Percentiles rank a stretch among this genome's conserved stretches.
phyloP scores from a whole-genome alignment of 805 yeast genomes.

The Yueomyces sp. region DNA sequence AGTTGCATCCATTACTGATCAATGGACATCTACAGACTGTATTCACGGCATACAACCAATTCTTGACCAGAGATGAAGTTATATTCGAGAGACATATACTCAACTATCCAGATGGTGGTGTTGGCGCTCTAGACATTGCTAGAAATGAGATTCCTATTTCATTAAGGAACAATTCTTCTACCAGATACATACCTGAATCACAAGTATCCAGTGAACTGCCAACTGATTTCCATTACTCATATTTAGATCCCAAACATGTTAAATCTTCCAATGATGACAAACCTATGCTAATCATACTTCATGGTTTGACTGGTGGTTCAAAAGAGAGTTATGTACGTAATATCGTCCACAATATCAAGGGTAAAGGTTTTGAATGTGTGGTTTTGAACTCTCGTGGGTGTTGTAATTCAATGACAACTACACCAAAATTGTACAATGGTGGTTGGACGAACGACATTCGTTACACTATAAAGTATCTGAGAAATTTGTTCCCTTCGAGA shows the following conservation, averaged over 20 bases:
- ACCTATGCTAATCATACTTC: slow-evolving; percentile 55
- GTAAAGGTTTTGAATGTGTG: slow-evolving; percentile 39
- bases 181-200: slow-evolving; percentile 21
- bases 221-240: slow-evolving; percentile 9
- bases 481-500: slow-evolving; percentile 39
- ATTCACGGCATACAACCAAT: slow-evolving; percentile 39
- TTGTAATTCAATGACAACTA: slow-evolving; percentile 51
- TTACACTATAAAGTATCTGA: slow-evolving; percentile 38
- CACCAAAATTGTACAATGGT: slow-evolving; percentile 59
- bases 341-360: slow-evolving; percentile 30
- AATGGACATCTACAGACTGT: slow-evolving; percentile 63
- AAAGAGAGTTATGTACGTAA: slow-evolving; percentile 65
- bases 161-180: slow-evolving; percentile 19
- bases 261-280: slow-evolving; percentile 24
- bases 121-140: slow-evolving; percentile 57
- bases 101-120: slow-evolving; percentile 46
- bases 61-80: slow-evolving; percentile 34
- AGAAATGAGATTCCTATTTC: neutral
- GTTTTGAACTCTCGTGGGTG: slow-evolving; percentile 72
- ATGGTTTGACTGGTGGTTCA: slow-evolving; percentile 81
- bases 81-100: slow-evolving; percentile 51
- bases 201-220: slow-evolving; percentile 25
- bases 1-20: slow-evolving; percentile 43
- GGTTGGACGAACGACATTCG: slow-evolving; percentile 60
- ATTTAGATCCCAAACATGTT: slow-evolving; percentile 29